Evolutionary conservation across 23 red algal genomes (phyloP).

Genomic region (Cyanidioschyzon merolae): DNA sequence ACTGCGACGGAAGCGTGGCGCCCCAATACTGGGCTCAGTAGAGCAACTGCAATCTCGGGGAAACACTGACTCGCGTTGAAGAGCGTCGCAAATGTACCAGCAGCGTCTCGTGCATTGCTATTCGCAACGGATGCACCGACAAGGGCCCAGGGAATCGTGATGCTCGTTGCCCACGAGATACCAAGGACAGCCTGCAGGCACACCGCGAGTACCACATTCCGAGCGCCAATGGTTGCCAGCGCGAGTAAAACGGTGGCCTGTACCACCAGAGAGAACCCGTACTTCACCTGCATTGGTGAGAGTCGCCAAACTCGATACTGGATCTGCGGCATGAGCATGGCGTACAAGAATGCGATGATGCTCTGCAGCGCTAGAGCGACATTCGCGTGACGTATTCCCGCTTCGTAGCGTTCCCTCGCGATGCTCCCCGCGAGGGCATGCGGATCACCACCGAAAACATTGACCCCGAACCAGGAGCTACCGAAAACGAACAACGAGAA

Average conservation of each 20-base stretch:
- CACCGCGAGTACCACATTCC: conserved; percentile 9
- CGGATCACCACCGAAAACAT: conserved; percentile 60
- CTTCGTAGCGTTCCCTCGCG: conserved; percentile 47
- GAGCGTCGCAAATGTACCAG: background rate
- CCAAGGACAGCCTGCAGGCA: conserved; percentile 31
- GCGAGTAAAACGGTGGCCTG: conserved; percentile 35
- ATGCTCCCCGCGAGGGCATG: conserved; percentile 10
- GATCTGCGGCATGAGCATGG: conserved; percentile 39
- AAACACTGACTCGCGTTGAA: conserved; percentile 15
- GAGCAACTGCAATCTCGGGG: background rate
- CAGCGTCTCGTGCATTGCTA: background rate
- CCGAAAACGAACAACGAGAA: conserved; percentile 81
- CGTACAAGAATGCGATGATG: conserved; percentile 46
- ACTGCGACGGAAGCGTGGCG: background rate
- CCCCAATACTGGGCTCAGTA: background rate
- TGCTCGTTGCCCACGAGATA: conserved; percentile 71
- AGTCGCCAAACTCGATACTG: background rate
- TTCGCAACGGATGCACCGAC: conserved; percentile 39
- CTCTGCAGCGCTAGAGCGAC: conserved; percentile 37
- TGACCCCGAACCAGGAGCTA: conserved; percentile 62
- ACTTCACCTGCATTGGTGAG: conserved; percentile 16
- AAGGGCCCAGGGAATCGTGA: conserved; percentile 73
- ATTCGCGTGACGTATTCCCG: conserved; percentile 70
- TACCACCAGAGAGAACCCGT: conserved; percentile 61
- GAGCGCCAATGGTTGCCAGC: conserved; percentile 7